Conservation (phyloP, 139 green algal genomes). For the Volvox africanus region DNA sequence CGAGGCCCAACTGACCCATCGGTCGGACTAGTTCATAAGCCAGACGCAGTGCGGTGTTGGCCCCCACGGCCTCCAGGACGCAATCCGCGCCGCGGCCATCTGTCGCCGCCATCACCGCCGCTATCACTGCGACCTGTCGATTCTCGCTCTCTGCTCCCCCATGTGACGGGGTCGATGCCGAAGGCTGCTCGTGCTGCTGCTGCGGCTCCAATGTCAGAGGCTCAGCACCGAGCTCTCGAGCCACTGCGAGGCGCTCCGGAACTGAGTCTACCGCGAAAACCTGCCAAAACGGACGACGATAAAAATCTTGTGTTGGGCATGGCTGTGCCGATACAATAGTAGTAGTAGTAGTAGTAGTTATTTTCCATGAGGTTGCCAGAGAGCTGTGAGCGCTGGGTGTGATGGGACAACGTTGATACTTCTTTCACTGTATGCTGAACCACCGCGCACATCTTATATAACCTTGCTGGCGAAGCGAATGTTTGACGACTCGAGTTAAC, state of each 20-base stretch:
- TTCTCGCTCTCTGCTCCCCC: neutral
- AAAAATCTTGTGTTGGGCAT: too few species aligned
- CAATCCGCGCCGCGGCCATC: slow-evolving; percentile 70
- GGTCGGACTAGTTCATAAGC: slow-evolving; percentile 75
- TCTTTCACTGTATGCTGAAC: too few species aligned
- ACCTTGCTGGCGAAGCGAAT: too few species aligned
- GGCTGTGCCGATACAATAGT: too few species aligned
- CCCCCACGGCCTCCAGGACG: slow-evolving; percentile 71
- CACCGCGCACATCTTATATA: too few species aligned
- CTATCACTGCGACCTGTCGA: neutral
- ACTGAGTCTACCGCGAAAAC: slow-evolving; percentile 76
- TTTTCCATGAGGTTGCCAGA: too few species aligned
- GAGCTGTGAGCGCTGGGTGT: too few species aligned
- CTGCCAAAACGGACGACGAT: neutral
- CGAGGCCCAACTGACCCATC: slow-evolving; percentile 44
- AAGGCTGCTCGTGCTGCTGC: neutral
- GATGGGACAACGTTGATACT: too few species aligned
- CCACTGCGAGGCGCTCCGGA: slow-evolving; percentile 69
- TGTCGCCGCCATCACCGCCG: slow-evolving; percentile 51
- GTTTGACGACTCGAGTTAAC: too few species aligned
- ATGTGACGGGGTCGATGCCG: neutral
- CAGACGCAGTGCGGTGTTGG: slow-evolving; percentile 53
- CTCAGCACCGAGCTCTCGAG: slow-evolving; percentile 58
- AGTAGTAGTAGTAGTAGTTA: too few species aligned
- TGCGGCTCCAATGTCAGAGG: slow-evolving; percentile 28